phyloP scores from a whole-genome alignment of 2,329 filamentous ascomycete genomes.

The Colletotrichum incanum region DNA sequence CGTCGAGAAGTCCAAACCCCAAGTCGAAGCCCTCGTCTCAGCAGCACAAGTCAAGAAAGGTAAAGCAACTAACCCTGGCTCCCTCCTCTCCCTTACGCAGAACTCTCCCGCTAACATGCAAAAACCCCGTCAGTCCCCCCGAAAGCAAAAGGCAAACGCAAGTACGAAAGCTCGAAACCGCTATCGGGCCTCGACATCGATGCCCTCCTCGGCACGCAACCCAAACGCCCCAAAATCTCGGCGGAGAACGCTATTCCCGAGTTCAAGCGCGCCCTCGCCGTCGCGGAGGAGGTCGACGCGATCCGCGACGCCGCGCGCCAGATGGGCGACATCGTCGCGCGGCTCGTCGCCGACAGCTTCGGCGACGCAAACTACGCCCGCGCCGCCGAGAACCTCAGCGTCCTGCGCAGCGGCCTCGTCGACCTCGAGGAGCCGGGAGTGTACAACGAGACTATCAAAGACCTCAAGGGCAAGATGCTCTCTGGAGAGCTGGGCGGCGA shows the following conservation, averaged over 20 bases:
- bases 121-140: slow-evolving; percentile 74
- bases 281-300: slow-evolving; percentile 71
- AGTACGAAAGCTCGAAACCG: slow-evolving; percentile 81
- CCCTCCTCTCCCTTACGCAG: not conserved
- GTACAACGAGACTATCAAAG: slow-evolving; percentile 82
- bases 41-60: slow-evolving; percentile 88
- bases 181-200: slow-evolving; percentile 92
- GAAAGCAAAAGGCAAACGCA: slow-evolving; percentile 82
- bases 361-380: slow-evolving; percentile 82
- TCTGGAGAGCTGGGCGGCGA: slow-evolving; percentile 82
- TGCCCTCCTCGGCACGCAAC: slow-evolving; percentile 77
- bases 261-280: slow-evolving; percentile 84
- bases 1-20: slow-evolving; percentile 68
- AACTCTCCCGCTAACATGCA: slow-evolving; percentile 42
- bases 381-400: slow-evolving; percentile 82
- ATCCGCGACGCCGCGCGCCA: slow-evolving; percentile 80
- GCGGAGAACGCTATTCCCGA: slow-evolving; percentile 87
- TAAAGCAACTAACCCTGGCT: slow-evolving; percentile 50
- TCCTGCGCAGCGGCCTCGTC: slow-evolving; percentile 84
- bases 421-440: slow-evolving; percentile 81
- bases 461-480: slow-evolving; percentile 81
- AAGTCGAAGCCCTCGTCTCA: slow-evolving; percentile 76
- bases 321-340: slow-evolving; percentile 80
- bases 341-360: slow-evolving; percentile 79
- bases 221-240: slow-evolving; percentile 59